These are phyloP conservation scores for Penicillium italicum DNA, from an alignment of 2,329 filamentous ascomycete genomes.

Conservation along the genomic window DNA sequence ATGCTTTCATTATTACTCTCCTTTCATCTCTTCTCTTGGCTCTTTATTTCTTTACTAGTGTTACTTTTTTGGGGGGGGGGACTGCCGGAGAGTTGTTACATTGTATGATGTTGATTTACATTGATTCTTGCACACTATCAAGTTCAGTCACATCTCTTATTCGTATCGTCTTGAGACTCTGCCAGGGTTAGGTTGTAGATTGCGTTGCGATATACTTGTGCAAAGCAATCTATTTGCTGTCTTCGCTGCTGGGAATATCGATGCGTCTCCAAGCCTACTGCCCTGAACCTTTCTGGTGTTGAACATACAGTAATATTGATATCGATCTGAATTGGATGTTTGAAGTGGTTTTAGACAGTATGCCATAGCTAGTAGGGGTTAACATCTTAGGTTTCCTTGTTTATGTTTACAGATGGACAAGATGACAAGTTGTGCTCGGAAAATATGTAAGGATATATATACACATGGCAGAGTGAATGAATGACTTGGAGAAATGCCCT, in stretches of 20 bases:
- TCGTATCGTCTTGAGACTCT: background rate
- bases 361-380: background rate
- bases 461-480: background rate
- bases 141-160: slow-evolving; percentile 15
- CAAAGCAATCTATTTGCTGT: background rate
- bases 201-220: background rate
- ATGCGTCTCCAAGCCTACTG: background rate
- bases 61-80: slow-evolving; percentile 18
- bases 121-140: slow-evolving; percentile 14
- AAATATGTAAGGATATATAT: background rate
- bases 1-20: slow-evolving; percentile 20
- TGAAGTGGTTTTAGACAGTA: background rate
- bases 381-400: background rate
- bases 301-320: background rate
- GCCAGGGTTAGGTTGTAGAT: background rate
- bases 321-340: background rate
- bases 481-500: background rate
- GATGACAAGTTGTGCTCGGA: no score
- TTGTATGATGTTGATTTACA: slow-evolving; percentile 14
- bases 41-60: slow-evolving; percentile 8
- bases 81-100: slow-evolving; percentile 10
- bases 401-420: background rate
- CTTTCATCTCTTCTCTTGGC: slow-evolving; percentile 3
- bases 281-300: background rate
- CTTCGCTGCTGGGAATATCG: background rate